These are phyloP conservation scores for Penicillium desertorum DNA, from an alignment of 495 filamentous ascomycete species.

Conservation along the genomic window DNA sequence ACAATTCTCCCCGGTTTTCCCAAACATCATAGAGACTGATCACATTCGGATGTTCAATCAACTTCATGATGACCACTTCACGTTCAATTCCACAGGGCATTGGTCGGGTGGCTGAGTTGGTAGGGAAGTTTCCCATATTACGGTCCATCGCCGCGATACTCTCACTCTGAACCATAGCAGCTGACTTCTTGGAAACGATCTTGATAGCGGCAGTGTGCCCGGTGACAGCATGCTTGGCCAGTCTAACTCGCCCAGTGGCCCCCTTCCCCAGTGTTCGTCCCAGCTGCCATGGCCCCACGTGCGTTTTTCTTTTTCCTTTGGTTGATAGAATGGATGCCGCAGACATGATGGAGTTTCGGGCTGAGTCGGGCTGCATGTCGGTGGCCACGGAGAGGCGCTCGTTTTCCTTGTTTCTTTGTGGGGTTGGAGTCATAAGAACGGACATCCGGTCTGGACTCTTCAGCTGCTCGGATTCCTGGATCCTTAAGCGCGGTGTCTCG, in stretches of 20 bases:
- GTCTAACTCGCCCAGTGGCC: conserved; percentile 76
- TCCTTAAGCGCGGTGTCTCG: conserved; percentile 23
- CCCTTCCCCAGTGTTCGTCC: conserved; percentile 85
- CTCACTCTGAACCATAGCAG: conserved; percentile 67
- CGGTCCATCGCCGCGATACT: conserved; percentile 74
- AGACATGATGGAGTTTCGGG: conserved; percentile 72
- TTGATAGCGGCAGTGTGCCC: conserved; percentile 84
- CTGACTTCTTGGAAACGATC: conserved; percentile 79
- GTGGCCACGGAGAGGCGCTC: conserved; percentile 54
- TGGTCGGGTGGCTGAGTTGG: conserved; percentile 48
- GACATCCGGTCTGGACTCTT: conserved; percentile 42
- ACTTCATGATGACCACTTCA: conserved; percentile 93
- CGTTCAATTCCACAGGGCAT: conserved; percentile 88
- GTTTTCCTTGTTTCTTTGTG: conserved; percentile 46
- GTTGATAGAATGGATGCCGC: conserved; percentile 62
- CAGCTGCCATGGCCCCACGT: conserved; percentile 86
- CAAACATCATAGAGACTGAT: conserved; percentile 91
- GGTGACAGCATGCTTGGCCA: conserved; percentile 73
- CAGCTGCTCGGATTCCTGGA: conserved; percentile 29
- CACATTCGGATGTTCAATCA: conserved; percentile 91
- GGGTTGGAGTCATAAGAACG: conserved; percentile 35
- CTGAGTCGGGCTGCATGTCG: conserved; percentile 54
- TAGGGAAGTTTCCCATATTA: conserved; percentile 43
- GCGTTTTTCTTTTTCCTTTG: conserved; percentile 66
- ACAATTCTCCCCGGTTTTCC: conserved; percentile 95